Evolutionary conservation across 2,329 filamentous ascomycete genomes (phyloP).

Genomic region (Neospermospora avenae): DNA sequence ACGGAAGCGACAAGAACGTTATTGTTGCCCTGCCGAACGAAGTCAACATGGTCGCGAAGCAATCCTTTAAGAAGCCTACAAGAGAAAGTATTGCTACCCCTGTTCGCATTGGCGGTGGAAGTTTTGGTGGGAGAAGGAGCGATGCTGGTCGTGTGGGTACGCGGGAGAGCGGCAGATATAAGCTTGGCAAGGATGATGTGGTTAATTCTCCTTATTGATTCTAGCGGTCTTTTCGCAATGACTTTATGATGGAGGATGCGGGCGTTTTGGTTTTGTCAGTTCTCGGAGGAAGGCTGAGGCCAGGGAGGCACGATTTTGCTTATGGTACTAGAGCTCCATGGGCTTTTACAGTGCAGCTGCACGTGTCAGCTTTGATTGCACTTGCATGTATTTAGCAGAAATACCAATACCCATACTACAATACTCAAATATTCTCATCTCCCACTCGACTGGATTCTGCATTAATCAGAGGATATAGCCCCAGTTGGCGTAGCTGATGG

Average conservation of each 20-base stretch:
- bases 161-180: conserved; percentile 59
- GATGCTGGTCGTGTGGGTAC: conserved; percentile 49
- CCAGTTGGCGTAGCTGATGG: too few relatives aligned
- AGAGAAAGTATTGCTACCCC: conserved; percentile 77
- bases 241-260: conserved; percentile 17
- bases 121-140: conserved; percentile 43
- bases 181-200: conserved; percentile 76
- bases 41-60: conserved; percentile 94
- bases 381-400: conserved; percentile 23
- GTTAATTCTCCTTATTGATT: conserved; percentile 65
- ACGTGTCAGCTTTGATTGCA: conserved; percentile 22
- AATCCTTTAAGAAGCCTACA: conserved; percentile 80
- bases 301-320: not conserved
- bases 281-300: not conserved
- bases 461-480: too few relatives aligned
- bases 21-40: conserved; percentile 96
- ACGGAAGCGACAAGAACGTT: conserved; percentile 94
- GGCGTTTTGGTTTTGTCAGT: conserved; percentile 11
- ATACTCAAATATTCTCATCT: too few relatives aligned
- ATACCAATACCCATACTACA: conserved; percentile 19
- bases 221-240: not conserved
- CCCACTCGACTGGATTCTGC: too few relatives aligned
- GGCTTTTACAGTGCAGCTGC: conserved; percentile 20
- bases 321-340: not conserved
- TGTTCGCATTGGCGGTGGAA: conserved; percentile 45